These are phyloP conservation scores for Colletotrichum sp. DNA, from an alignment of 2,329 filamentous ascomycete species.

Conservation along the genomic window DNA sequence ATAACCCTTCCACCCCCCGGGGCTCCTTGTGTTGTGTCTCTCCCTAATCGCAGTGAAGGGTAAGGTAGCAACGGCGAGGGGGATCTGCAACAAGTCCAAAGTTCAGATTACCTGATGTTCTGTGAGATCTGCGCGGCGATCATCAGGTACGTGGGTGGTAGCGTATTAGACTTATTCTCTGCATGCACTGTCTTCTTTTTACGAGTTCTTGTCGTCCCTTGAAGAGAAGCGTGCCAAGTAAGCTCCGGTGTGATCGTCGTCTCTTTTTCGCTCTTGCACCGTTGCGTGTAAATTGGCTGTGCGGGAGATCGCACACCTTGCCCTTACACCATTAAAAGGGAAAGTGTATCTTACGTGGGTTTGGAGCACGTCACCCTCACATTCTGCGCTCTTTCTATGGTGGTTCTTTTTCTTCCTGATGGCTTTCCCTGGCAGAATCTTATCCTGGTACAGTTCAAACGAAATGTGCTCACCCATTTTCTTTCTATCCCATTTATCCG, in stretches of 20 bases:
- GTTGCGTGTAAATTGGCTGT: background rate
- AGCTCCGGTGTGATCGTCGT: background rate
- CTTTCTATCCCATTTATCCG: background rate
- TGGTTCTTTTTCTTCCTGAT: background rate
- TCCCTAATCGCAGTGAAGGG: background rate
- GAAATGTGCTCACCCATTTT: background rate
- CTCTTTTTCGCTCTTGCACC: background rate
- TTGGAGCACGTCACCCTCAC: background rate
- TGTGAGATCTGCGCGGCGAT: constrained; percentile 14
- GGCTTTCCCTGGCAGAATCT: background rate
- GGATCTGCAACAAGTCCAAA: constrained; percentile 3
- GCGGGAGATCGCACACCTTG: background rate
- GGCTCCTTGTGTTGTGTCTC: background rate
- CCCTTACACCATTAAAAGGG: background rate
- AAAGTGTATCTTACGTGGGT: background rate
- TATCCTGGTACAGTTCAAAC: background rate
- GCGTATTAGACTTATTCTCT: background rate
- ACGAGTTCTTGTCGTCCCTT: background rate
- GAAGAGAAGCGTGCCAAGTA: background rate
- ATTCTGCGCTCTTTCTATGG: background rate
- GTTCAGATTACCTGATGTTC: constrained; percentile 15
- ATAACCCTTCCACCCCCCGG: background rate
- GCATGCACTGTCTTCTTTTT: background rate
- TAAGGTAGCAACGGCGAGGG: background rate
- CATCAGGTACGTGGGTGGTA: background rate